phyloP scores from a whole-genome alignment of 352 stramenopile species.

The Globisporangium paddicum region DNA sequence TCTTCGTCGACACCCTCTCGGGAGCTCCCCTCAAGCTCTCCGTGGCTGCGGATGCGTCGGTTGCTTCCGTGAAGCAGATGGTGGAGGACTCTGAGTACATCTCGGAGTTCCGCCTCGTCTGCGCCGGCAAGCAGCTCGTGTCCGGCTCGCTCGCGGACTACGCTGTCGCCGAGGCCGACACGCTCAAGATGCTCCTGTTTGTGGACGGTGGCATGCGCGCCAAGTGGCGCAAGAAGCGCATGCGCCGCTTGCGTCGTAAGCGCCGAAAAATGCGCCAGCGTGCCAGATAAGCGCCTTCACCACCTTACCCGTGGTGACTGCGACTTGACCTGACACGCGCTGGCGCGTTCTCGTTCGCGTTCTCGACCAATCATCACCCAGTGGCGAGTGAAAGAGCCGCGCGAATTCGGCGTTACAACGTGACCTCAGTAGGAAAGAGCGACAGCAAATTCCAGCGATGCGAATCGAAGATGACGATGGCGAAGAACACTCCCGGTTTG shows the following conservation, averaged over 20 bases:
- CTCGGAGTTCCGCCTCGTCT: constrained; percentile 89
- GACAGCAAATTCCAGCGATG: neutral
- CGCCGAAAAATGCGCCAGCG: constrained; percentile 98
- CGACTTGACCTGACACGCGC: neutral
- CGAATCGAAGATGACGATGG: neutral
- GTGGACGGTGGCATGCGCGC: constrained; percentile 93
- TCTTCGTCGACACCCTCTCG: constrained; percentile 91
- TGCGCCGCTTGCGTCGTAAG: constrained; percentile 97
- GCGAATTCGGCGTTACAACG: no score
- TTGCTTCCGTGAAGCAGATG: constrained; percentile 91
- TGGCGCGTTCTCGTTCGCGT: no score
- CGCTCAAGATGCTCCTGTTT: constrained; percentile 89
- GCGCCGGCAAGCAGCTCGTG: constrained; percentile 73
- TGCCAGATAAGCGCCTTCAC: constrained; percentile 90
- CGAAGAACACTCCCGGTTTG: neutral
- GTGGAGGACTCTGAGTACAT: constrained; percentile 96
- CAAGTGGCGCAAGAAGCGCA: constrained; percentile 99
- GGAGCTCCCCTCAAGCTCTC: constrained; percentile 75
- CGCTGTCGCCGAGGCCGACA: constrained; percentile 90
- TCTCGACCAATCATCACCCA: no score
- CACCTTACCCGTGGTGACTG: neutral
- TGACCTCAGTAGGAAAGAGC: neutral
- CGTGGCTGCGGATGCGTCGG: constrained; percentile 84
- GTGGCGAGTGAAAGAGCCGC: no score
- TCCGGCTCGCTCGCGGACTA: constrained; percentile 90